Evolutionary conservation across 2,329 filamentous ascomycete species (phyloP).

Genomic region (Leptographium wingfieldii): DNA sequence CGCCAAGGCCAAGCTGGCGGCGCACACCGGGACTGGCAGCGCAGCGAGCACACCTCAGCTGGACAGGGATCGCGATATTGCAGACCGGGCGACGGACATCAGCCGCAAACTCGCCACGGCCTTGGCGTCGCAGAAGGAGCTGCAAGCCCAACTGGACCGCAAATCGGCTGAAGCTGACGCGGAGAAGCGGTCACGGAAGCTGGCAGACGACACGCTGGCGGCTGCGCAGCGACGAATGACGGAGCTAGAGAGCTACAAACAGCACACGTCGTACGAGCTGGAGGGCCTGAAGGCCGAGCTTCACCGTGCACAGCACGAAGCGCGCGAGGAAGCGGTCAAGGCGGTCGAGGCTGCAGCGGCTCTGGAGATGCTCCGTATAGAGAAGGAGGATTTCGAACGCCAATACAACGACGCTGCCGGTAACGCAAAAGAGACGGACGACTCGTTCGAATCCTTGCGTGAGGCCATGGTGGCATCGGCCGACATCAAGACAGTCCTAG

Average conservation of each 20-base stretch:
- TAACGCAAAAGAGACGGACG: slow-evolving; percentile 56
- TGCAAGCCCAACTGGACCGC: slow-evolving; percentile 64
- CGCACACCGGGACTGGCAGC: slow-evolving; percentile 50
- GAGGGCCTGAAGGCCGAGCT: slow-evolving; percentile 78
- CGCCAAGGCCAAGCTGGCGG: slow-evolving; percentile 83
- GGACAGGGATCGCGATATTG: slow-evolving; percentile 46
- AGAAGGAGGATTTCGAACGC: slow-evolving; percentile 64
- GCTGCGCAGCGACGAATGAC: slow-evolving; percentile 72
- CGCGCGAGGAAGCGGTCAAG: slow-evolving; percentile 68
- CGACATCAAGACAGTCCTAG: slow-evolving; percentile 62
- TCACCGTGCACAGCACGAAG: slow-evolving; percentile 63
- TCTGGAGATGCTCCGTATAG: slow-evolving; percentile 65
- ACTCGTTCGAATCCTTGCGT: slow-evolving; percentile 62
- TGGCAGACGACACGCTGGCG: slow-evolving; percentile 79
- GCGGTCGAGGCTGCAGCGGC: slow-evolving; percentile 65
- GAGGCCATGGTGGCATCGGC: slow-evolving; percentile 68
- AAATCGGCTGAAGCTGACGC: slow-evolving; percentile 60
- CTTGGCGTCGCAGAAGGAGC: slow-evolving; percentile 63
- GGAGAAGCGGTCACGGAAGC: slow-evolving; percentile 66
- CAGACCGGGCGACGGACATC: slow-evolving; percentile 60
- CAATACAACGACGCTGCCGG: slow-evolving; percentile 55
- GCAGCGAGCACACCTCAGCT: slow-evolving; percentile 46
- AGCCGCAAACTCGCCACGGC: slow-evolving; percentile 72
- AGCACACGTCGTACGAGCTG: slow-evolving; percentile 71
- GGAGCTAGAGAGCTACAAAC: slow-evolving; percentile 73